These are phyloP conservation scores for Arthrobotrys sphaeroides DNA, from an alignment of 2,329 filamentous ascomycete species.

Conservation along the genomic window DNA sequence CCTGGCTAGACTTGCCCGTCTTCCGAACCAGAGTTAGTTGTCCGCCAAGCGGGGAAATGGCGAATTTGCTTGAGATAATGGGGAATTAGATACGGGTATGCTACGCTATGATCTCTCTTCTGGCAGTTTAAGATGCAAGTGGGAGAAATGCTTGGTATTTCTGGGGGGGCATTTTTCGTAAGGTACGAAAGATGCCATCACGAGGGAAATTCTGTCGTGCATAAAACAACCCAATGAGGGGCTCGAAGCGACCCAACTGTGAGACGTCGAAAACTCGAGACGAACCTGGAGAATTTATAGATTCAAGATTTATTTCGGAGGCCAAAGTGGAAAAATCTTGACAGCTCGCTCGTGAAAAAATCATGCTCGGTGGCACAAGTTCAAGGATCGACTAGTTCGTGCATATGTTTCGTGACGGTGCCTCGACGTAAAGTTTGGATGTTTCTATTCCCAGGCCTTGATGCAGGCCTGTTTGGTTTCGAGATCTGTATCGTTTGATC, in stretches of 20 bases:
- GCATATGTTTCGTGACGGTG: neutral
- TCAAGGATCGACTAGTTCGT: neutral
- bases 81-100: neutral
- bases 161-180: neutral
- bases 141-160: slow-evolving; percentile 27
- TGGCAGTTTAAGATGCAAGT: slow-evolving; percentile 11
- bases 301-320: neutral
- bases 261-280: neutral
- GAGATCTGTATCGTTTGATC: neutral
- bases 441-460: neutral
- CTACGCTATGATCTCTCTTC: slow-evolving; percentile 7
- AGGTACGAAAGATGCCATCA: neutral
- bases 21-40: neutral
- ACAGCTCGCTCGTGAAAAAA: slow-evolving; percentile 23
- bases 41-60: neutral
- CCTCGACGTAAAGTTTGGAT: neutral
- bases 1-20: slow-evolving; percentile 3
- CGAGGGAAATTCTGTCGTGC: neutral
- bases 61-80: neutral
- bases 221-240: neutral
- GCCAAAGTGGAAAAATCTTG: neutral
- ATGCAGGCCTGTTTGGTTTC: neutral
- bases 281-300: neutral
- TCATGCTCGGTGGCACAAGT: neutral
- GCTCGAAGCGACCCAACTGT: slow-evolving; percentile 3